These are phyloP conservation scores for Penicillium expansum DNA, from an alignment of 2,329 filamentous ascomycete species.

Conservation along the genomic window DNA sequence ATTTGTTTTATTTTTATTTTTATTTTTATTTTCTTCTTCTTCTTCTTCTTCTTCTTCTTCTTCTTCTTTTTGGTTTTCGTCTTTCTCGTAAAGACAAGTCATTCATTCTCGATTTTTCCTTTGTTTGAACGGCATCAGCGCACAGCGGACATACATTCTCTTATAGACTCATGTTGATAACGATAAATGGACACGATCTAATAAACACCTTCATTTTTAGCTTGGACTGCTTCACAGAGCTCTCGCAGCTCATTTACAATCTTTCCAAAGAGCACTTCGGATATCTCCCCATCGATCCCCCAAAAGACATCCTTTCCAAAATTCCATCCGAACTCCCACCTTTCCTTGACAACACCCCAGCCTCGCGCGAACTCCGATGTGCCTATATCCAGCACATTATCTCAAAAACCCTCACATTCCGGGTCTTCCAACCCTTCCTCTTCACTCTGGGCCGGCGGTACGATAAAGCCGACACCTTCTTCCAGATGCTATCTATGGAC, in stretches of 20 bases:
- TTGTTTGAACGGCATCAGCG: conserved; percentile 10
- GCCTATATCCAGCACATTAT: conserved; percentile 57
- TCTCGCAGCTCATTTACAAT: conserved; percentile 52
- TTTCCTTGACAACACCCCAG: conserved; percentile 53
- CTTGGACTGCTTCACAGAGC: conserved; percentile 52
- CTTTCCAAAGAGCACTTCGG: conserved; percentile 53
- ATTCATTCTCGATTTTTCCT: conserved; percentile 18
- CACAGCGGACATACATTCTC: conserved; percentile 6
- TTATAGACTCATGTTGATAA: conserved; percentile 34
- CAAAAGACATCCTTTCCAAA: conserved; percentile 50
- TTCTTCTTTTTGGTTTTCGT: conserved; percentile 17
- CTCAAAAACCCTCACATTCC: conserved; percentile 55
- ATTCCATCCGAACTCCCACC: conserved; percentile 54
- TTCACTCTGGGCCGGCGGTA: conserved; percentile 55
- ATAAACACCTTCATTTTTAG: conserved; percentile 42
- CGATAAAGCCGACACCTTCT: conserved; percentile 56
- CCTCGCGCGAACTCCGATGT: conserved; percentile 52
- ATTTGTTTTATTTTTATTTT: conserved; percentile 8
- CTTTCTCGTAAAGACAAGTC: conserved; percentile 21
- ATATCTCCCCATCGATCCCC: conserved; percentile 51
- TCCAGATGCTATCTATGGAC: conserved; percentile 55
- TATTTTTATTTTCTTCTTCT: conserved; percentile 8
- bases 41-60: conserved; percentile 14
- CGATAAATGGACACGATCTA: conserved; percentile 43
- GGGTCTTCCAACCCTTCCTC: conserved; percentile 58